These are phyloP conservation scores for Solanum chiquidenum DNA, from an alignment of 257 asterid species.

Conservation along the genomic window DNA sequence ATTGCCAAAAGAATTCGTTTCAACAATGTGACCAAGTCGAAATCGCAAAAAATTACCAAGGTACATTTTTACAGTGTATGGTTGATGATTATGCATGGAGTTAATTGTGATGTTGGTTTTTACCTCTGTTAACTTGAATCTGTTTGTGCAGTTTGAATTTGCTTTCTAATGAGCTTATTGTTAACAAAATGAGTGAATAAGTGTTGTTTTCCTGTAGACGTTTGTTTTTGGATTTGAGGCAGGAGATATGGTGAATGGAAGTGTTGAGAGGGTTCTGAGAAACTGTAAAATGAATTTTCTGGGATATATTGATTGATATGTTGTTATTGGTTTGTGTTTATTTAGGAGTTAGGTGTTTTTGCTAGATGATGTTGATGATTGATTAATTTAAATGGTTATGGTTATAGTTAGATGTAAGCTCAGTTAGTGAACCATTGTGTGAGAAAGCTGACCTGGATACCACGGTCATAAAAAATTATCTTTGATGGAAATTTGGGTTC, in stretches of 20 bases:
- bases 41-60: no score
- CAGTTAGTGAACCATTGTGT: neutral
- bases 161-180: no score
- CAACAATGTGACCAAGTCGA: no score
- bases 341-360: no score
- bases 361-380: neutral
- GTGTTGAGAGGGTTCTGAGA: neutral
- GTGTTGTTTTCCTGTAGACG: no score
- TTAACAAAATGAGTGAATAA: neutral
- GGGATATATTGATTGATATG: neutral
- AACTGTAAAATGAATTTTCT: neutral
- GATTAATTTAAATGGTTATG: neutral
- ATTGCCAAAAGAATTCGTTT: no score
- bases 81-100: neutral
- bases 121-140: neutral
- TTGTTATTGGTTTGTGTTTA: neutral
- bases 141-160: no score
- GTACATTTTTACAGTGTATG: neutral
- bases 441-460: neutral
- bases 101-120: neutral
- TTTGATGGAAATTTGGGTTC: neutral
- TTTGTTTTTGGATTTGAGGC: no score
- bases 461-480: rapidly evolving
- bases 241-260: neutral
- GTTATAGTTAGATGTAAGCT: neutral